Base-by-base conservation (phyloP, 192 early-diverging fungal species). In the Coemansia sp. region DNA sequence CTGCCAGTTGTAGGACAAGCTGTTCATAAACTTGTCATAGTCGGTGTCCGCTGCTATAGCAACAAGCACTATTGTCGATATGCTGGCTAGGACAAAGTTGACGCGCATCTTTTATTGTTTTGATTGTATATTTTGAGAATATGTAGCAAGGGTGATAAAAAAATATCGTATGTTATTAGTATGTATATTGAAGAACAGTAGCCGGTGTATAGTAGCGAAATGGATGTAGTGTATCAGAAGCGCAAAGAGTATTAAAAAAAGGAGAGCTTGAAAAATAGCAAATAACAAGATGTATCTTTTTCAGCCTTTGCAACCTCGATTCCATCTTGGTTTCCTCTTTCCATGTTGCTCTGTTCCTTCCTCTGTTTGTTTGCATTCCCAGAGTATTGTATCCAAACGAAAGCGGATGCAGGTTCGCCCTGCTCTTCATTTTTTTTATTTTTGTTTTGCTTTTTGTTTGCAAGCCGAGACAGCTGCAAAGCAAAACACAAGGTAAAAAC, bases 1-100 rank as follows among this genome's bases (percentile, higher is more conserved):
- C 45, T 78, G 75, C 75, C 75, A 78, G 64, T 78, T 78, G 57
- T 69, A 69, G 16, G 75, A 78, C 7, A 78, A 57, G 20, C 70
- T 78, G 57, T 60, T 69, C 67, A 78, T 78, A 61, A 72, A 78
- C 6, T 14, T 54, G 11, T 65, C 61, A 13, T 69, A 75, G 59
- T 65, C 67, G 4, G 53, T 36, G 35, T 62, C 60, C 3, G 51
- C 7, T 14, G 46, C 61, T 18, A 16, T 19, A 14, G 16, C 30
- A 9, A 28, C 53, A 11, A 61, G 16, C 11, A 13, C 10, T n/a
- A 29, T 16, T 30, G 28, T 47, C 42, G 54, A 27, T 10, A 47
- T 1, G 6, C n/a, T 47, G 4, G 42, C 65, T 7, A 60, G 18
- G 28, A 50, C 52, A 34, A 47, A 50, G 1, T 46, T 20, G 10